These are phyloP conservation scores for Aspergillus phoenicis DNA, from an alignment of 2,329 filamentous ascomycete species.

Conservation along the genomic window DNA sequence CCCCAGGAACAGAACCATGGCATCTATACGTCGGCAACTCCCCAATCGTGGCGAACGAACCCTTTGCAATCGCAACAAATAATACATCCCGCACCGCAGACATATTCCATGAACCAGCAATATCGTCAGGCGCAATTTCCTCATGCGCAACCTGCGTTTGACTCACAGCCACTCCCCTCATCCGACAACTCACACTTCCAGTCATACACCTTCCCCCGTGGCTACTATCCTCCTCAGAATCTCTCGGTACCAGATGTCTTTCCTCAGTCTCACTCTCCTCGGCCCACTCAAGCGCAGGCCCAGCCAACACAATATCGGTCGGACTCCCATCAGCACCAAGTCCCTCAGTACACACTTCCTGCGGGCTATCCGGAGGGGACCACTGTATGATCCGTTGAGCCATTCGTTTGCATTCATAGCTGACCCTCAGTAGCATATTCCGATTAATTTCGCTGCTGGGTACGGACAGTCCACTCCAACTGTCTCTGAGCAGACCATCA, in stretches of 20 bases:
- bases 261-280: constrained; percentile 28
- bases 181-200: constrained; percentile 37
- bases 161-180: constrained; percentile 31
- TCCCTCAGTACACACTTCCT: constrained; percentile 32
- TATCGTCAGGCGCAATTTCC: constrained; percentile 37
- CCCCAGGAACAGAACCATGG: constrained; percentile 35
- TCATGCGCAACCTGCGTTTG: constrained; percentile 35
- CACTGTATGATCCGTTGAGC: constrained; percentile 22
- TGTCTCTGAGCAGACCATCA: constrained; percentile 39
- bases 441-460: constrained; percentile 35
- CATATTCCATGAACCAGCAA: constrained; percentile 31
- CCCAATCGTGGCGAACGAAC: constrained; percentile 39
- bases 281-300: constrained; percentile 27
- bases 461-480: constrained; percentile 28
- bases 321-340: constrained; percentile 21
- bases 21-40: constrained; percentile 33
- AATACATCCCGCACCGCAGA: constrained; percentile 28
- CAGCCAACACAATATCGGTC: constrained; percentile 25
- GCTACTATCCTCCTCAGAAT: constrained; percentile 36
- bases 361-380: constrained; percentile 29
- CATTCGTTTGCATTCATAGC: background rate
- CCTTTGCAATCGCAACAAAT: constrained; percentile 32
- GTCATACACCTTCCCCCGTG: constrained; percentile 34
- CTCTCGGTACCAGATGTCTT: constrained; percentile 33
- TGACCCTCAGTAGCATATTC: constrained; percentile 27